A percentile compares a stretch with the other conserved stretches of the same genome.
phyloP scores from a whole-genome alignment of 495 filamentous ascomycete genomes.

The Neurospora sp. region DNA sequence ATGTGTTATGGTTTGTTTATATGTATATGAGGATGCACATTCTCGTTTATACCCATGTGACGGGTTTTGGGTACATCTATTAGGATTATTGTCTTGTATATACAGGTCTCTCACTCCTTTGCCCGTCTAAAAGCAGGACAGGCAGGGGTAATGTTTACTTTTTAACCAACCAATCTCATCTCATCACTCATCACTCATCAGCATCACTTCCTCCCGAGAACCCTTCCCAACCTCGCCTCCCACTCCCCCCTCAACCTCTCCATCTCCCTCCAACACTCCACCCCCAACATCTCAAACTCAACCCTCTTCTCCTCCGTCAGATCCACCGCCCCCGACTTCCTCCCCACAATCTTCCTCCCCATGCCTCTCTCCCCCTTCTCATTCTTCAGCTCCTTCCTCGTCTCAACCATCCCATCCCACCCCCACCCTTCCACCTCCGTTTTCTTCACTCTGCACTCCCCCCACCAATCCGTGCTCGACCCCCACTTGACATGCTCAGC shows the following conservation, averaged over 20 bases:
- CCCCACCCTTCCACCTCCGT: slow-evolving; percentile 86
- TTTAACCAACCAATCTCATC: not conserved
- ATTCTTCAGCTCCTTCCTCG: slow-evolving; percentile 30
- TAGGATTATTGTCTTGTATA: not conserved
- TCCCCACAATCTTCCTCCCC: slow-evolving; percentile 31
- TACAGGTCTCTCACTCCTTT: not conserved
- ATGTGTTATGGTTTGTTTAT: not conserved
- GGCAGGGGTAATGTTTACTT: not conserved
- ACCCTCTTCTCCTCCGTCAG: slow-evolving; percentile 53
- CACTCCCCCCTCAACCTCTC: slow-evolving; percentile 71
- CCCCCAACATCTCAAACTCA: slow-evolving; percentile 66
- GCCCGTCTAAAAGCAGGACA: not conserved
- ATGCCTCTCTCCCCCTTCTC: slow-evolving; percentile 23
- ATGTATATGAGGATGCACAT: not conserved
- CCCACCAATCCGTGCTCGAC: slow-evolving; percentile 48
- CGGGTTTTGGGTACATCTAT: not conserved
- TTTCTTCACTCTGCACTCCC: slow-evolving; percentile 49
- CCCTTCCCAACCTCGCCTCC: slow-evolving; percentile 45
- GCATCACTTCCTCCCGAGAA: not conserved
- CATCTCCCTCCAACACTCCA: slow-evolving; percentile 70
- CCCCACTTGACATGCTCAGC: slow-evolving; percentile 79
- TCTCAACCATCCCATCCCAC: slow-evolving; percentile 57
- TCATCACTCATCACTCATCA: not conserved
- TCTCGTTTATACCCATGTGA: not conserved
- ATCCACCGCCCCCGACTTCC: slow-evolving; percentile 47